Conservation (phyloP, 768 basidiomycete species). For the Lactifluus rugatus region DNA sequence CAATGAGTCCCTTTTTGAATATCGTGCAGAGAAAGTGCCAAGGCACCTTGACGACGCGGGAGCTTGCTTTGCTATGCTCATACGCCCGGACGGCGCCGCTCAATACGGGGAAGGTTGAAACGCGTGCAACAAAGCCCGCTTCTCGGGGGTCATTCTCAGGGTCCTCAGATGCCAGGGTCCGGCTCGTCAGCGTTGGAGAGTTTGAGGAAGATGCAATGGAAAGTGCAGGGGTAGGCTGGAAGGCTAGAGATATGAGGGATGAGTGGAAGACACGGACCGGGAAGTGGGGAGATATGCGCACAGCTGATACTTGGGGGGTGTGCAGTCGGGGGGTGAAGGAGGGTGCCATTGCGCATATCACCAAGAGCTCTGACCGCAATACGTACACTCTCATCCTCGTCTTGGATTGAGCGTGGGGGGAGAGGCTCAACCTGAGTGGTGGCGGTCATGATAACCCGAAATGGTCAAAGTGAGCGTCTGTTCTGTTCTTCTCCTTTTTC, state of each 20-base stretch:
- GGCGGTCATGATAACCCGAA: conserved; percentile 7
- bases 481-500: neutral
- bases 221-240: conserved; percentile 30
- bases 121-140: conserved; percentile 41
- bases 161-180: conserved; percentile 21
- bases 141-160: conserved; percentile 21
- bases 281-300: conserved; percentile 13
- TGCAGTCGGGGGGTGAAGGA: neutral
- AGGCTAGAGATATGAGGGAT: conserved; percentile 20
- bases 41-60: conserved; percentile 73
- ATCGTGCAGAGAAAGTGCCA: neutral
- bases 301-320: conserved; percentile 22
- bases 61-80: conserved; percentile 75
- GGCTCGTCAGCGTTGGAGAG: conserved; percentile 26
- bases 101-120: conserved; percentile 64
- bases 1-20: neutral
- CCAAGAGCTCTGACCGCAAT: conserved; percentile 72
- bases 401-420: conserved; percentile 28
- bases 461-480: neutral
- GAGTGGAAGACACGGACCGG: neutral
- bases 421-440: neutral
- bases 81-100: conserved; percentile 64
- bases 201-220: conserved; percentile 26
- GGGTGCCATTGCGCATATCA: conserved; percentile 47
- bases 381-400: conserved; percentile 65